phyloP scores from a whole-genome alignment of 2,329 filamentous ascomycete genomes.

The Chrysosporium queenslandicum region DNA sequence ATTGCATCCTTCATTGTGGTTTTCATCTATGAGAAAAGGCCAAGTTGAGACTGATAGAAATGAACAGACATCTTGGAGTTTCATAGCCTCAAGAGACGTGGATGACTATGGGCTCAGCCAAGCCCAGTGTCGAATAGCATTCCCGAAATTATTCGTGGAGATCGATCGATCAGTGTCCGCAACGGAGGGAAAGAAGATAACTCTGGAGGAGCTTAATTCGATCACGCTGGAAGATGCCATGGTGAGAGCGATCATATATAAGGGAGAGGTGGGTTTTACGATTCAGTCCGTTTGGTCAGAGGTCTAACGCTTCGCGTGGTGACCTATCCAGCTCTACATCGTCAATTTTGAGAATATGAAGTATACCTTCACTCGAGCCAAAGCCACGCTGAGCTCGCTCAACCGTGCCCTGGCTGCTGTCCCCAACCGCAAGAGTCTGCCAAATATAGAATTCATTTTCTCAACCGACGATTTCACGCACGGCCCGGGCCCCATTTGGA shows the following conservation, averaged over 20 bases:
- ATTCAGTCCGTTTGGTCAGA: background rate
- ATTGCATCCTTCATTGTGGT: background rate
- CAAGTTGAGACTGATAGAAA: background rate
- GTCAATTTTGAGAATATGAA: conserved; percentile 29
- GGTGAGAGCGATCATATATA: conserved; percentile 30
- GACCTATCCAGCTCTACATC: conserved; percentile 27
- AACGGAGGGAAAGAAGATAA: conserved; percentile 22
- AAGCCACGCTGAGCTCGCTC: conserved; percentile 39
- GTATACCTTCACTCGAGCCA: conserved; percentile 29
- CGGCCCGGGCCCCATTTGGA: conserved; percentile 33
- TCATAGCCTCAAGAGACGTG: conserved; percentile 26
- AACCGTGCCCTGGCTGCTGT: conserved; percentile 40
- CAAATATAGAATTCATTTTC: conserved; percentile 43
- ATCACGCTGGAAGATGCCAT: conserved; percentile 28
- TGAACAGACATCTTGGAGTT: conserved; percentile 24
- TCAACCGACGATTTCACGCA: conserved; percentile 38
- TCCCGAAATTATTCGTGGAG: conserved; percentile 33
- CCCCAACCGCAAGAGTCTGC: conserved; percentile 32
- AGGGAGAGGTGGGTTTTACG: conserved; percentile 27
- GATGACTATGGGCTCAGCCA: conserved; percentile 31
- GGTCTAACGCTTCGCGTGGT: background rate
- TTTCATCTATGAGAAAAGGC: background rate
- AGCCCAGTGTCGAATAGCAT: conserved; percentile 32
- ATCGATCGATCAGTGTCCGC: conserved; percentile 26
- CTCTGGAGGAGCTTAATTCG: conserved; percentile 29